Base-by-base conservation (phyloP, 768 basidiomycete species). In the Lepiota brunneoincarnata region DNA sequence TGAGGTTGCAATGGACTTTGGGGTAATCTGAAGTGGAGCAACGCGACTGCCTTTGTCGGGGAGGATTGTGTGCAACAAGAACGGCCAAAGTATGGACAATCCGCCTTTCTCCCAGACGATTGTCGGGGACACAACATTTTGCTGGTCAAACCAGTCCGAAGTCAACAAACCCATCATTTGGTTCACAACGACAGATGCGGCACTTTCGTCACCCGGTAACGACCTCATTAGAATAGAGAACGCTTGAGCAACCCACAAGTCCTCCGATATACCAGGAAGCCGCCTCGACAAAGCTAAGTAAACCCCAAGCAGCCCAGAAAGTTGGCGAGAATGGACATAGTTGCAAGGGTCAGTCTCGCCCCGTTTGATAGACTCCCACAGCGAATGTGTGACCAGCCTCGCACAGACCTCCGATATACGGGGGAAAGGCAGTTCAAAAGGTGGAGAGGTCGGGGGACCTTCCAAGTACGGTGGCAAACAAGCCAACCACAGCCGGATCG, bases 171-270 rank as follows among this genome's bases (percentile, higher is more conserved):
- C 60, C 10, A 69, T 41, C 11, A 82, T 49, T n/a, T 75, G 71
- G 17, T 70, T 66, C 20, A 83, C 55, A 50, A 82, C 69, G 20
- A 64, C 65, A 20, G 72, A 59, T 0, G 80, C 86, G 34, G 70
- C 63, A 1, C 79, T 79, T 64, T 95, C 93, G 58, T 95, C 89
- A 11, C 93, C 92, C 0, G 87, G 89, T 11, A 84, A 71, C 20
- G 87, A 71, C 31, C 77, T 70, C 12, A 69, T 59, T 0, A 89
- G 59, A 42, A 89, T 76, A 0, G 79, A 69, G 31, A 86, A 76
- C 2, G 83, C 81, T 58, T 88, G 86, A 0, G 83, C 81, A 36
- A 86, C 70, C 88, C 89, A 90, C 17, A 84, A 63, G 50, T 82
- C 76, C 24, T 75, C 69, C 3, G 79, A 69, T n/a, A 77, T 77